Evolutionary conservation across 768 basidiomycete genomes (phyloP).

Genomic region (Mycena venus): DNA sequence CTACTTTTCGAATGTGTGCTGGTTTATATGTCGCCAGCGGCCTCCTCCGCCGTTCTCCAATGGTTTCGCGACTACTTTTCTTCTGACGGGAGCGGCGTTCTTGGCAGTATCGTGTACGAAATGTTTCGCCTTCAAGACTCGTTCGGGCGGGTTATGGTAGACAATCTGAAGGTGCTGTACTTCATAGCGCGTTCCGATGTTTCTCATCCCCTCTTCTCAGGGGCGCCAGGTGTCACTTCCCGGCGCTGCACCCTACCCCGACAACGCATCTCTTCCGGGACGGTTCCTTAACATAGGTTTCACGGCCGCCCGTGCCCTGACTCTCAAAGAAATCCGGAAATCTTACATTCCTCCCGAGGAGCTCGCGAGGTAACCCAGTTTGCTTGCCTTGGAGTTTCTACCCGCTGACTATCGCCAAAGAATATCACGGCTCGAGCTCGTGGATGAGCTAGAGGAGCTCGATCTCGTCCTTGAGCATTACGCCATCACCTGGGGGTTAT

Average conservation of each 20-base stretch:
- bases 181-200: not conserved
- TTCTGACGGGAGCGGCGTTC: conserved; percentile 43
- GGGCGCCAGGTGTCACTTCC: conserved; percentile 26
- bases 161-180: conserved; percentile 78
- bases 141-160: conserved; percentile 94
- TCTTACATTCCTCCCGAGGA: conserved; percentile 63
- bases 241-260: conserved; percentile 25
- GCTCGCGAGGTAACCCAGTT: conserved; percentile 65
- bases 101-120: conserved; percentile 85
- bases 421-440: conserved; percentile 83
- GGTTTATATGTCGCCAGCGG: conserved; percentile 82
- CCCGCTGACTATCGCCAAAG: conserved; percentile 50
- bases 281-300: conserved; percentile 76
- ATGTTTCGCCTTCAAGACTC: conserved; percentile 91
- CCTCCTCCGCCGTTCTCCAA: conserved; percentile 69
- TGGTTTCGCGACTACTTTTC: conserved; percentile 80
- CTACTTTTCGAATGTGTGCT: conserved; percentile 95
- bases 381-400: not conserved
- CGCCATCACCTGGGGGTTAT: conserved; percentile 82
- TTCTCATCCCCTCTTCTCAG: not conserved
- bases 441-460: conserved; percentile 96
- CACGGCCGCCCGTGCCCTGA: conserved; percentile 65
- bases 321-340: conserved; percentile 77
- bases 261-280: conserved; percentile 40
- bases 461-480: conserved; percentile 93